Evolutionary conservation across 139 green algal genomes (phyloP).

Genomic region (Edaphochlamys debaryana): DNA sequence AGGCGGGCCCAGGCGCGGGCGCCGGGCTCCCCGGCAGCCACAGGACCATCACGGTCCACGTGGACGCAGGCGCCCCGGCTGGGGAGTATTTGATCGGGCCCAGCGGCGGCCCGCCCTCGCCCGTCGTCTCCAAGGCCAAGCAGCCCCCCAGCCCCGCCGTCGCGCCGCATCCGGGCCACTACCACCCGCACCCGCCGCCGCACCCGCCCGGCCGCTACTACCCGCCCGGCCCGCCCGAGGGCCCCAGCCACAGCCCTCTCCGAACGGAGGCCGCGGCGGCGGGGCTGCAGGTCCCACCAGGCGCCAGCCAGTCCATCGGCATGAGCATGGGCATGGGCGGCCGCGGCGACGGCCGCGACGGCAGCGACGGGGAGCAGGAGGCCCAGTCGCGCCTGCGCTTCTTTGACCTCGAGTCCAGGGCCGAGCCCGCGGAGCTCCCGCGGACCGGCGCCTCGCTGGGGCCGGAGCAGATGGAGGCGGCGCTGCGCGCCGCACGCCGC

Average conservation of each 20-base stretch:
- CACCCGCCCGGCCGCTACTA: background rate
- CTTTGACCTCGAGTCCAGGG: conserved; percentile 23
- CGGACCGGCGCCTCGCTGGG: background rate
- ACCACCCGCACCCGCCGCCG: conserved; percentile 24
- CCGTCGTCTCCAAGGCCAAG: background rate
- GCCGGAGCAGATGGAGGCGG: background rate
- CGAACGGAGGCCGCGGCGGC: background rate
- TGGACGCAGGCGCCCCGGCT: background rate
- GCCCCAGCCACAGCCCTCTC: background rate
- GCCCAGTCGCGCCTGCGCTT: background rate
- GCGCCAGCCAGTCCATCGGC: background rate
- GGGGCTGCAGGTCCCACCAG: background rate
- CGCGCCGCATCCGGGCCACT: no score
- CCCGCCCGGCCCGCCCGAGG: background rate
- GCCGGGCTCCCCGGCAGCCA: background rate
- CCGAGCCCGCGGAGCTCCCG: conserved; percentile 29
- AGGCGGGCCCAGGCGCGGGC: no score
- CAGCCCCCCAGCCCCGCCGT: background rate
- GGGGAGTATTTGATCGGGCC: background rate
- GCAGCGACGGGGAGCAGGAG: background rate
- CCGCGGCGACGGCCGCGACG: background rate
- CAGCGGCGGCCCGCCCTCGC: background rate
- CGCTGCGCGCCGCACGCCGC: no score
- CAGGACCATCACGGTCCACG: background rate
- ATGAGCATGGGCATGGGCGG: no score